Percentiles rank a stretch among this genome's conserved stretches.
phyloP scores from a whole-genome alignment of 371 early-diverging fungal genomes.

The Mortierella sp. region DNA sequence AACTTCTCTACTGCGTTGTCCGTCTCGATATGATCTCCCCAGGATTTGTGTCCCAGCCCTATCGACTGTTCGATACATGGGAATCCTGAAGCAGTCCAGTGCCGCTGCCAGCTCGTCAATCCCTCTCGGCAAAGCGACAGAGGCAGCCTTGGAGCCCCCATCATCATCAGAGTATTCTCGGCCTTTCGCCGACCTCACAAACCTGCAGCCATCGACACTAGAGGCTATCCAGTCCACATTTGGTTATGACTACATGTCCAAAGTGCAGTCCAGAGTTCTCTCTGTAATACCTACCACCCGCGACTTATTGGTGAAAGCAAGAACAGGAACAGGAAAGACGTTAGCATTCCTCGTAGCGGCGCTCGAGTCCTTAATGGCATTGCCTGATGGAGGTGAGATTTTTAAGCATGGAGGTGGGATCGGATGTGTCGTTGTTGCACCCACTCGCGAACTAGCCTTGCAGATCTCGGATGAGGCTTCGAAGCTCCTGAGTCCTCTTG shows the following conservation, averaged over 20 bases:
- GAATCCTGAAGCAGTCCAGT: too few species aligned
- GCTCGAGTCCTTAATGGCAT: conserved; percentile 67
- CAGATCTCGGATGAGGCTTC: conserved; percentile 92
- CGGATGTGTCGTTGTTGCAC: conserved; percentile 82
- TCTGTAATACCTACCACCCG: conserved; percentile 71
- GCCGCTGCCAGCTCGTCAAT: too few species aligned
- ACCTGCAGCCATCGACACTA: conserved; percentile 26
- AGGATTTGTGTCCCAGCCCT: too few species aligned
- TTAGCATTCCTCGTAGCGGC: conserved; percentile 93
- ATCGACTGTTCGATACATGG: too few species aligned
- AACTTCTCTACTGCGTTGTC: too few species aligned
- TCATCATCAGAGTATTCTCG: conserved; percentile 32
- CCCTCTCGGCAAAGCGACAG: too few species aligned
- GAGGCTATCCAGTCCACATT: conserved; percentile 58
- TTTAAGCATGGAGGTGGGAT: conserved; percentile 20
- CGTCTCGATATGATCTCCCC: too few species aligned
- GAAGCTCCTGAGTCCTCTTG: conserved; percentile 69
- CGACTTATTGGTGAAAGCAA: conserved; percentile 90
- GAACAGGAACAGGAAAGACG: conserved; percentile 99
- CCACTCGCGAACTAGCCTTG: conserved; percentile 96
- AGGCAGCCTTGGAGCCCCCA: too few species aligned
- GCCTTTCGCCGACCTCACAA: conserved; percentile 33
- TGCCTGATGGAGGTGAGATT: conserved; percentile 13
- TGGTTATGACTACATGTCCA: conserved; percentile 78
- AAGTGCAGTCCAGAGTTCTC: conserved; percentile 84